These are phyloP conservation scores for Adansonia gregorii DNA, from an alignment of 441 rosid genomes.

Conservation along the genomic window DNA sequence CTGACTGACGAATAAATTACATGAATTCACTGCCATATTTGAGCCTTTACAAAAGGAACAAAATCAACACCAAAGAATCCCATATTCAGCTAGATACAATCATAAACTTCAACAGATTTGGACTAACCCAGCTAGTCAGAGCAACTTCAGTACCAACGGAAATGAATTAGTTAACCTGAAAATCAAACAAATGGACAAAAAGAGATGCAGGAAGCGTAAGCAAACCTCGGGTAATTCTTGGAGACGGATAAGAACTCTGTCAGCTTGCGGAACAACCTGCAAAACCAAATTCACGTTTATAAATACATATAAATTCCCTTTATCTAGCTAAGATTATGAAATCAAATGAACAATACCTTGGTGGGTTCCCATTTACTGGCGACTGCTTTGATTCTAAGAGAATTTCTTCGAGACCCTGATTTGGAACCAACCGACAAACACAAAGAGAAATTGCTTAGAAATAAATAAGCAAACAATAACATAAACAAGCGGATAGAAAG, in stretches of 20 bases:
- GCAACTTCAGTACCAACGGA: no score
- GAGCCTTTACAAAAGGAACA: not conserved
- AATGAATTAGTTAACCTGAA: no score
- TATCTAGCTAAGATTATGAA: not conserved
- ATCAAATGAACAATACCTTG: not conserved
- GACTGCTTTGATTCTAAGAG: not conserved
- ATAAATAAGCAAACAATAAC: not conserved
- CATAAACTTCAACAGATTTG: no score
- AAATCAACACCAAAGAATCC: not conserved
- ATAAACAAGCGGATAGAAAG: not conserved
- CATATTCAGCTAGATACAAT: not conserved
- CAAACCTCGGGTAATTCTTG: slow-evolving; percentile 71
- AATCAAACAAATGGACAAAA: not conserved
- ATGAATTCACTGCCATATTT: no score
- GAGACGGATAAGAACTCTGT: slow-evolving; percentile 85
- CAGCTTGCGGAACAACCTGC: slow-evolving; percentile 74
- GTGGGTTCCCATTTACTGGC: slow-evolving; percentile 2
- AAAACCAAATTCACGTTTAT: no score
- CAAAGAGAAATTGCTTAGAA: not conserved
- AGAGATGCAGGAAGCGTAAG: not conserved
- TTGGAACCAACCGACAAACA: not conserved
- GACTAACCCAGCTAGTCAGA: no score
- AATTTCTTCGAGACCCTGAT: not conserved
- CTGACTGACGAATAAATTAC: no score
- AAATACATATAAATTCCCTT: no score